Evolutionary conservation across 2,329 filamentous ascomycete species (phyloP), one percentile per base, ranked within the genome.

Genomic region (Cladobotryum mycophilum): DNA sequence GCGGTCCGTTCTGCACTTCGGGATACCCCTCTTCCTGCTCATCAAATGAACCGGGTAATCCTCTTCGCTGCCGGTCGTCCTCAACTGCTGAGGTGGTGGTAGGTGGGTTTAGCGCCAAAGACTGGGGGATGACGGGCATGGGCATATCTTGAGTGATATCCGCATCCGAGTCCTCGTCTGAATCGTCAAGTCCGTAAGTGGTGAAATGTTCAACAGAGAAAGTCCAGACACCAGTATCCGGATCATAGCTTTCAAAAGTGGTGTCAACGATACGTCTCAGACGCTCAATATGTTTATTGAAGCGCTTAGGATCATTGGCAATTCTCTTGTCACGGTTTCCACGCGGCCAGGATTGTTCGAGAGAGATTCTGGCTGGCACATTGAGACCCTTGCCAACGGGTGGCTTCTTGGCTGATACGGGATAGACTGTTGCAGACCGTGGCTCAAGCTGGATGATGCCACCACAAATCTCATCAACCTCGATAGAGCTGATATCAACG

Each of bases 171-270:
- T 88, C 85, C 25, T 89, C 85, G 41, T 90, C 88, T 47, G 84
- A 81, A 38, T 88, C 89, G 56, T 92, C 86, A 48, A 97, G 77
- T 38, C 88, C 91, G 64, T 99, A 99, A 1, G 90, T 96, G 1
- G 92, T 97, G 67, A 95, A 99, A 68, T 99, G 93, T 62, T 92
- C 84, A n/a, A 99, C 93, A 9, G 76, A 83, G 72, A 99, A 99
- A 13, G 81, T 81, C 95, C 95, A 99, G 43, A 88, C 80, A 47
- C 92, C 93, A 47, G 84, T 90, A 1, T 88, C 77, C 51, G 77
- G 75, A 56, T 95, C 80, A 67, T 96, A 99, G 60, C 78, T 77
- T 60, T 91, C 76, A 61, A 96, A 97, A 4, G 82, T 82, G 0
- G 93, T 97, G 65, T 89, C 85, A 8, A 75, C 73, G 36, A 96